phyloP scores from a whole-genome alignment of 2,329 filamentous ascomycete genomes.

The Diaporthe citrichinensis region DNA sequence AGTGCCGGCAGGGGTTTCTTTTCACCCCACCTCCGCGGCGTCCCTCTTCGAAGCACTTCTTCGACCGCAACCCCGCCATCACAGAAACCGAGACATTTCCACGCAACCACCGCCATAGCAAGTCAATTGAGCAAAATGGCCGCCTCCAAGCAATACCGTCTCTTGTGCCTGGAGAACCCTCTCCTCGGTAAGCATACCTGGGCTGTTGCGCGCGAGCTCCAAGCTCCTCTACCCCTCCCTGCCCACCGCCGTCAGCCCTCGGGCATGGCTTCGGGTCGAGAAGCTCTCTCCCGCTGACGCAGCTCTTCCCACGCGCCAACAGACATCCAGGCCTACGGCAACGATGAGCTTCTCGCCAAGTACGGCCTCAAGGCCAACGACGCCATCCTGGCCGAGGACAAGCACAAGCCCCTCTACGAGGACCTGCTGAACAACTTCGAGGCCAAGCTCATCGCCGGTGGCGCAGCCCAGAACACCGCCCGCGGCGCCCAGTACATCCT shows the following conservation, averaged over 20 bases:
- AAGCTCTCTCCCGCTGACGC: constrained; percentile 21
- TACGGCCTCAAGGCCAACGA: constrained; percentile 97
- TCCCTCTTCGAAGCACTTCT: constrained; percentile 32
- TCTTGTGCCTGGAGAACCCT: constrained; percentile 97
- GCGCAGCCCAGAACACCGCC: constrained; percentile 97
- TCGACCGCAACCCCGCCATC: constrained; percentile 49
- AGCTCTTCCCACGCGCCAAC: constrained; percentile 31
- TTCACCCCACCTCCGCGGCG: constrained; percentile 41
- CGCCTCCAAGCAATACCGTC: constrained; percentile 82
- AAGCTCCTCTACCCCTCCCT: constrained; percentile 40
- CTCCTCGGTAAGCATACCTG: constrained; percentile 80
- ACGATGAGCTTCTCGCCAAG: constrained; percentile 89
- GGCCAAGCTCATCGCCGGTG: constrained; percentile 94
- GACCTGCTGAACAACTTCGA: constrained; percentile 93
- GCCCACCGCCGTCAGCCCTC: not conserved
- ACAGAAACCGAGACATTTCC: constrained; percentile 41
- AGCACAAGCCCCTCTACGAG: constrained; percentile 92
- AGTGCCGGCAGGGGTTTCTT: constrained; percentile 37
- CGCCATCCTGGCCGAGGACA: constrained; percentile 93
- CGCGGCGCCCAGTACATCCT: constrained; percentile 98
- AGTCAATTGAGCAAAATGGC: constrained; percentile 71
- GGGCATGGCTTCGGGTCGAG: constrained; percentile 27
- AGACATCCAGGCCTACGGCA: constrained; percentile 93
- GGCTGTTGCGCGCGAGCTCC: not conserved
- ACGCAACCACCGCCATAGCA: constrained; percentile 42